A percentile compares a stretch with the other conserved stretches of the same genome.
Evolutionary conservation across 2,329 filamentous ascomycete species (phyloP).

Genomic region (Botrytis fragariae): DNA sequence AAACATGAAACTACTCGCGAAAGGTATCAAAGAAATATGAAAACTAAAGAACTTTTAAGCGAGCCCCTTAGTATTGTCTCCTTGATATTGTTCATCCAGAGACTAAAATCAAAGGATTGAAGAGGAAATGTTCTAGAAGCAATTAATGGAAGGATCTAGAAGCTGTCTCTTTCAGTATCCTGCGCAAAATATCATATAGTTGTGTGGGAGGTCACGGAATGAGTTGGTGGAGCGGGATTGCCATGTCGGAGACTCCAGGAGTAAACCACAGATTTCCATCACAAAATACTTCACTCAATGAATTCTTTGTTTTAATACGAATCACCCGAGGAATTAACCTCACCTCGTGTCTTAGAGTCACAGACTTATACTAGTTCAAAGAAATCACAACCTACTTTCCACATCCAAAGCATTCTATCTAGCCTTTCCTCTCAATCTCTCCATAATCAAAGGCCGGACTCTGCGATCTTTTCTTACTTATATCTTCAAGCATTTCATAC

Average conservation of each 20-base stretch:
- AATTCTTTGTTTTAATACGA: background rate
- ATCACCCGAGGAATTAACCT: background rate
- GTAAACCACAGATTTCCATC: too few species aligned
- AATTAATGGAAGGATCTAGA: background rate
- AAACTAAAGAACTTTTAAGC: background rate
- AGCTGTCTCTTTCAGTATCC: background rate
- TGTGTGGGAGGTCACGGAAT: background rate
- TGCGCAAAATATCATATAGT: background rate
- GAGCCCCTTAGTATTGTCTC: constrained; percentile 15
- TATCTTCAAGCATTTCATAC: background rate
- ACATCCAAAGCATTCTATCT: background rate
- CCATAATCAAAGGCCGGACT: background rate
- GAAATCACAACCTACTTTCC: background rate
- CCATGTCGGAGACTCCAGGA: background rate
- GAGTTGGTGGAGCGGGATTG: too few species aligned
- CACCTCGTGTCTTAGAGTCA: background rate
- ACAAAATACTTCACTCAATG: background rate
- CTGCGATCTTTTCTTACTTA: background rate
- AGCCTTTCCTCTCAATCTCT: too few species aligned
- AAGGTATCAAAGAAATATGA: background rate
- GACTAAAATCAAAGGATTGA: background rate
- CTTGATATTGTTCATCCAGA: constrained; percentile 2
- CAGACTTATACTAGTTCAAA: background rate
- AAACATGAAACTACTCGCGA: background rate
- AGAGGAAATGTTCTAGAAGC: background rate